Percentiles rank a stretch among this genome's conserved stretches.
Conservation (phyloP, 1,139 yeast species). For the Citeromyces hawaiiensis region DNA sequence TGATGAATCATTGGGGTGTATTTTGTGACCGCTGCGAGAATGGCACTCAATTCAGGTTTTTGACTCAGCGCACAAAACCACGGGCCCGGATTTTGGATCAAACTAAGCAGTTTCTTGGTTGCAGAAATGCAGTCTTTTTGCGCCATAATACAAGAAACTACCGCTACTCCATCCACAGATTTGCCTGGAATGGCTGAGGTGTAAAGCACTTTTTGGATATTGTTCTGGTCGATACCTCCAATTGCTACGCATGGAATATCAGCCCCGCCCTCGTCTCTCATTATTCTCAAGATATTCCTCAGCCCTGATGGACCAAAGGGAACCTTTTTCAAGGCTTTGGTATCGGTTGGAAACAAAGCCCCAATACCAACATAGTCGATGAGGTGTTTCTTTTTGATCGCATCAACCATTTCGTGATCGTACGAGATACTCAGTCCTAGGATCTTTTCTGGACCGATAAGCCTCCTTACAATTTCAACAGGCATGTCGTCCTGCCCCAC, state of each 20-base stretch:
- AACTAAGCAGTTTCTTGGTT: slow-evolving; percentile 20
- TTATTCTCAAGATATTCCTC: slow-evolving; percentile 34
- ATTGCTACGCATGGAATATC: slow-evolving; percentile 57
- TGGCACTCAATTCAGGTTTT: neutral
- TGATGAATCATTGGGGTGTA: slow-evolving; percentile 64
- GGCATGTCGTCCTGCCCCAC: slow-evolving; percentile 90
- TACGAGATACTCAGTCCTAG: slow-evolving; percentile 69
- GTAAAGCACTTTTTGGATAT: slow-evolving; percentile 42
- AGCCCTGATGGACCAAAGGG: slow-evolving; percentile 62
- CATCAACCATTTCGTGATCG: slow-evolving; percentile 42
- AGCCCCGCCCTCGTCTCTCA: slow-evolving; percentile 23
- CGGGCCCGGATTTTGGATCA: slow-evolving; percentile 9
- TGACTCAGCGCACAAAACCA: slow-evolving; percentile 5
- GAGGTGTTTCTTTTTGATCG: slow-evolving; percentile 24
- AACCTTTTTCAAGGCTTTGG: slow-evolving; percentile 40
- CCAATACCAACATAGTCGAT: slow-evolving; percentile 88
- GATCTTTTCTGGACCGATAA: slow-evolving; percentile 64
- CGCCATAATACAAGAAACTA: slow-evolving; percentile 82
- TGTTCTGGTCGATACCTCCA: slow-evolving; percentile 71
- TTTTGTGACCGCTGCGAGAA: slow-evolving; percentile 4
- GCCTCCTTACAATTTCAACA: slow-evolving; percentile 41
- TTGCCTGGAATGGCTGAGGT: slow-evolving; percentile 34
- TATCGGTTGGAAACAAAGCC: slow-evolving; percentile 60
- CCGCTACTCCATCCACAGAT: slow-evolving; percentile 65
- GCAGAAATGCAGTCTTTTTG: slow-evolving; percentile 40